Base-by-base conservation (phyloP, 345 rosid species). In the Lumnitzera racemosa region DNA sequence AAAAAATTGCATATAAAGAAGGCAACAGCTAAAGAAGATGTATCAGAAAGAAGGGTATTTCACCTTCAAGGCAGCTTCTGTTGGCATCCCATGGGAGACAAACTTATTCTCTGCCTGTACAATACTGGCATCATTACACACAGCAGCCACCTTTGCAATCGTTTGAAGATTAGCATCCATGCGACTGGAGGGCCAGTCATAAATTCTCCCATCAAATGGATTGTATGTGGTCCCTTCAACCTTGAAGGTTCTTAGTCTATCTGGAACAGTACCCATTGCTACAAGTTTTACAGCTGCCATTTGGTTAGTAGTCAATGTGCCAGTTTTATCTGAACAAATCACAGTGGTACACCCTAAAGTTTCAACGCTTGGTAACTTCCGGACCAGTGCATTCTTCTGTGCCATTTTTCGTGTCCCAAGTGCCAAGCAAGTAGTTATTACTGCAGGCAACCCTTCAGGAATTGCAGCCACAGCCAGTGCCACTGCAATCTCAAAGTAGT, bases 21-120 rank as follows among this genome's bases (percentile, higher is more conserved):
- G 31, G 31, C 31, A 27, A 36, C 43, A 36, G 11, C 58, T 23
- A 49, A 1, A 11, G 57, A 59, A 41, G 51, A 31, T 1, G 24
- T 13, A 49, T 25, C 16, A 20, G 7, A 54, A 11, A 36, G 14
- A 49, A 52, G 27, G 27, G 14, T 52, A 47, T 55, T 56, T 72
- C 24, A 86, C 92, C 89, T 81, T 77, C 47, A 86, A 65, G 12
- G 94, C 94, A 67, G 89, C 94, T 63, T 86, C 89, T n/a, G 94
- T 86, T 48, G 94, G 85, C 81, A 83, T 73, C 50, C 94, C 94
- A 58, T 70, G 78, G 56, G 89, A 74, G 41, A 81, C 62, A 70
- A 66, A 81, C 75, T 86, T 82, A 20, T 78, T 61, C 46, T 78
- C 85, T 31, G 87, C 67, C 61, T 60, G 74, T 11, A 66, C 73